Evolutionary conservation across 1,284 basidiomycete genomes (phyloP).

Genomic region (Stereum hirsutum): DNA sequence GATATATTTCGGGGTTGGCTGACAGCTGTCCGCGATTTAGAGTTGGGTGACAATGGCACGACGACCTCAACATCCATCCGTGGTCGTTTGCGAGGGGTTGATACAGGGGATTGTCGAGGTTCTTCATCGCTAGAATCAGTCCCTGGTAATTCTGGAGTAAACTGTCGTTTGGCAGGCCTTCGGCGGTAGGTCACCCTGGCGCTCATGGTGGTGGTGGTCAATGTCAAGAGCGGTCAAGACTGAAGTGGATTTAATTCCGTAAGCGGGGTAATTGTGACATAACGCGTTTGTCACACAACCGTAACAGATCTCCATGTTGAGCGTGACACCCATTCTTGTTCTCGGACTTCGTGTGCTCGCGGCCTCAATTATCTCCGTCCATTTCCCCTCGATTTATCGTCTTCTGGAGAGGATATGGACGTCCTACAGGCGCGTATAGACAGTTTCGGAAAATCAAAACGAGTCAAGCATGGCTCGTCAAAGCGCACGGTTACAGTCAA

Average conservation of each 20-base stretch:
- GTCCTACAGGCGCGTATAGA: constrained; percentile 43
- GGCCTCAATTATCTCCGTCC: too few species aligned
- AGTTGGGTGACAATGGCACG: neutral
- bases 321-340: too few species aligned
- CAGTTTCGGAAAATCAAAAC: constrained; percentile 46
- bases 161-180: constrained; percentile 23
- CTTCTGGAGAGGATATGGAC: constrained; percentile 49
- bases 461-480: constrained; percentile 27
- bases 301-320: too few species aligned
- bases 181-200: constrained; percentile 32
- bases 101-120: neutral
- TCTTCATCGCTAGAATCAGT: neutral
- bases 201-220: constrained; percentile 1
- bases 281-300: constrained; percentile 8
- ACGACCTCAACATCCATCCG: constrained; percentile 12
- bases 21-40: too few species aligned
- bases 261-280: neutral
- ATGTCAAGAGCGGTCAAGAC: too few species aligned
- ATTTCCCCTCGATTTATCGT: neutral
- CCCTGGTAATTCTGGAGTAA: neutral
- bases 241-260: too few species aligned
- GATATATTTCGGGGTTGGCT: too few species aligned
- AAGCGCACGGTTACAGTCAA: constrained; percentile 33
- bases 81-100: constrained; percentile 9
- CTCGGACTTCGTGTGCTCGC: too few species aligned